Evolutionary conservation across 371 early-diverging fungal genomes (phyloP), one percentile per base, ranked within the genome.

Genomic region (Encephalitozoon intestinalis): DNA sequence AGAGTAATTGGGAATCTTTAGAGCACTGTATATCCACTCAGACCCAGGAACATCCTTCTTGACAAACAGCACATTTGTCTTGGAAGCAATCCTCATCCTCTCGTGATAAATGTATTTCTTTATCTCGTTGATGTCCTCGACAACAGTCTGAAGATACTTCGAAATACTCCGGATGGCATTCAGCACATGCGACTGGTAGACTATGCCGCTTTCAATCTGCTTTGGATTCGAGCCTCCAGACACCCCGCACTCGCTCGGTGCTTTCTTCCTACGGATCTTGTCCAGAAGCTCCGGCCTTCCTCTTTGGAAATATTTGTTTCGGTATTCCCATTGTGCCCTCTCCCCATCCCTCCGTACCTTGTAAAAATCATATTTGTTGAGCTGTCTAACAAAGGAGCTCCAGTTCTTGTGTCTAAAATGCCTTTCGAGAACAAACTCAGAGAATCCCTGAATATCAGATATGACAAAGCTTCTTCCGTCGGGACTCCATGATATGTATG

Each of bases 341-440:
- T 49, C 79, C 63, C 70, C 75, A 21, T 46, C 26, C 63, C 77
- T 83, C 58, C 83, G 83, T 26, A 91, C 87, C 85, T 92, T 92
- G 85, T 92, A 91, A 82, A 95, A 94, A 73, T 90, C 95, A 75
- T 95, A 95, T 84, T 91, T 95, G 86, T 95, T 95, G 3, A 95
- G 87, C 79, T 95, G 95, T 34, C 95, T 88, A 18, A 94, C 91
- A 87, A 95, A 94, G 65, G 90, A 90, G 12, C 91, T 89, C 83
- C 93, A 90, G 79, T 94, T 93, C 80, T 89, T 90, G 85, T 93
- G 93, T 81, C 92, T 92, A 82, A 93, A 93, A 79, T 90, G 90
- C 30, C 86, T 86, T 15, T 91, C 91, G 7, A 94, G 82, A 63
- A 93, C 88, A 11, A 82, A 80, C 71, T 87, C 88, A n/a, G 89